Percentiles rank a stretch among this genome's conserved stretches.
phyloP scores from a whole-genome alignment of 2,329 filamentous ascomycete genomes.

The Macrophomina pseudophaseolina region DNA sequence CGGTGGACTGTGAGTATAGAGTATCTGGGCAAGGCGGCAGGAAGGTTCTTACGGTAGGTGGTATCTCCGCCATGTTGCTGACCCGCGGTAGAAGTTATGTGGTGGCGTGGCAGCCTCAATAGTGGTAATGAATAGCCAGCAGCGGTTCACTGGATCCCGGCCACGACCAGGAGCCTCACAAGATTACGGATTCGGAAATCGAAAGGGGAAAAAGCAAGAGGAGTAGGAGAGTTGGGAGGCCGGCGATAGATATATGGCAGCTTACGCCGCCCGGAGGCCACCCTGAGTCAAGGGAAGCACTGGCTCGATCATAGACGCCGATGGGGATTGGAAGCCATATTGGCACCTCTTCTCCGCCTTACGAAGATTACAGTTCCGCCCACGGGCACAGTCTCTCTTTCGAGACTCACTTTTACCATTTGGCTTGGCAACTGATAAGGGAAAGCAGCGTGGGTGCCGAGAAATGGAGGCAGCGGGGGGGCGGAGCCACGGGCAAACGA shows the following conservation, averaged over 20 bases:
- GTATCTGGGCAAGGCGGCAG: no score
- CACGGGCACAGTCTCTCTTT: neutral
- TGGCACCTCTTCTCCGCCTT: neutral
- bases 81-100: neutral
- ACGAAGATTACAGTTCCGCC: neutral
- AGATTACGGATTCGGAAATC: constrained; percentile 6
- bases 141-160: neutral
- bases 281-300: neutral
- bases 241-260: constrained; percentile 2
- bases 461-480: neutral
- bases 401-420: neutral
- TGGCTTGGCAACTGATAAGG: constrained; percentile 22
- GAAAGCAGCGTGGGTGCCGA: neutral
- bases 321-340: constrained; percentile 2
- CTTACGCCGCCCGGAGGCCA: neutral
- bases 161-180: constrained; percentile 1
- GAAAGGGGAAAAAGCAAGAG: neutral
- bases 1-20: neutral
- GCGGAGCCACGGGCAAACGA: neutral
- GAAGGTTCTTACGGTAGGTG: constrained; percentile 14
- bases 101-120: neutral
- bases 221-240: neutral
- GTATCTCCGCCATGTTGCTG: constrained; percentile 19
- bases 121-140: neutral
- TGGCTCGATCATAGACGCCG: neutral